Conservation (phyloP, 371 early-diverging fungal species). For the Mucor irregularis region DNA sequence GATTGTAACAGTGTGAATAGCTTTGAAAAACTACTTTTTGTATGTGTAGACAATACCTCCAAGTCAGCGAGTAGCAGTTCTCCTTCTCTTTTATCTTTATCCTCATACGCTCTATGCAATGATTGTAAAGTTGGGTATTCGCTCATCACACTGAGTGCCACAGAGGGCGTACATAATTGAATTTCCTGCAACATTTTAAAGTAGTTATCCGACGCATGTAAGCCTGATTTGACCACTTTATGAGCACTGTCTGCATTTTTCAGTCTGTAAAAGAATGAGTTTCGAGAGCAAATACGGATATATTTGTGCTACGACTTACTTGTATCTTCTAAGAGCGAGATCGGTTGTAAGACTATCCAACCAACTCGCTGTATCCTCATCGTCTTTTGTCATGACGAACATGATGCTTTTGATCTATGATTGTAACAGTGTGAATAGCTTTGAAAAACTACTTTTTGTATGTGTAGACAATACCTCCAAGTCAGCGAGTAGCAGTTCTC, state of each 20-base stretch:
- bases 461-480: slow-evolving; percentile 52
- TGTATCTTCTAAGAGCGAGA: slow-evolving; percentile 60
- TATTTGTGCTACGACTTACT: slow-evolving; percentile 29
- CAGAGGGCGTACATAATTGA: slow-evolving; percentile 55
- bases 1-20: not conserved
- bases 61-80: slow-evolving; percentile 54
- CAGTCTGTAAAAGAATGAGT: not conserved
- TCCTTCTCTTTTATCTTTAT: slow-evolving; percentile 7
- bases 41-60: slow-evolving; percentile 42
- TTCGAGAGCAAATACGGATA: not conserved
- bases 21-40: not conserved
- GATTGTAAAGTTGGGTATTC: slow-evolving; percentile 58
- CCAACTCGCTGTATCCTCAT: slow-evolving; percentile 54
- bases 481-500: slow-evolving; percentile 49
- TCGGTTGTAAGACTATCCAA: slow-evolving; percentile 60
- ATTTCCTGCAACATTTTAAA: slow-evolving; percentile 67
- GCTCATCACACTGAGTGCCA: slow-evolving; percentile 57
- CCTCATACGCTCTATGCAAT: slow-evolving; percentile 54
- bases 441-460: too few relatives aligned
- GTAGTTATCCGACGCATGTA: slow-evolving; percentile 59
- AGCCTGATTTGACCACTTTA: slow-evolving; percentile 52
- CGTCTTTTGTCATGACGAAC: slow-evolving; percentile 44
- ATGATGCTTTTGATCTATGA: slow-evolving; percentile 35
- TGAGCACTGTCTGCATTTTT: slow-evolving; percentile 19
- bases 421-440: not conserved